A percentile compares a stretch with the other conserved stretches of the same genome.
These are phyloP conservation scores for Exophiala xenobiotica DNA, from an alignment of 2,329 filamentous ascomycete genomes.

Conservation along the genomic window DNA sequence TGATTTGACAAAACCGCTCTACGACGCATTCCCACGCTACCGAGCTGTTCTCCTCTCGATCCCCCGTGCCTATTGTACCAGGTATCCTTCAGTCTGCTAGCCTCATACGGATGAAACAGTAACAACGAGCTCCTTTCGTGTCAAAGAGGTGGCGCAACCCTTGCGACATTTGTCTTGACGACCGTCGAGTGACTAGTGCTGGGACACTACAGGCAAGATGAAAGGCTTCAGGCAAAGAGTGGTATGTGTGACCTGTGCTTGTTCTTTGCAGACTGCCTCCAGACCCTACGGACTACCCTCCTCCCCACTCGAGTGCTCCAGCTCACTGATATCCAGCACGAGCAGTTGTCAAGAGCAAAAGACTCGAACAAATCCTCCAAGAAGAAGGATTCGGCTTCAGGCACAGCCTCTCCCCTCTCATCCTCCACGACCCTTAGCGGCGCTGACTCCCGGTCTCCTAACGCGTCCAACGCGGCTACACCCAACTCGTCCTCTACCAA, in stretches of 20 bases:
- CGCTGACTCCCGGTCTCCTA: conserved; percentile 54
- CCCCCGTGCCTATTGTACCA: neutral
- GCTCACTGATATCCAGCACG: conserved; percentile 51
- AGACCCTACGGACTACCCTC: neutral
- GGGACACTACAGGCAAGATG: conserved; percentile 62
- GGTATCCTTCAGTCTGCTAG: neutral
- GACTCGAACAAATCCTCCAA: conserved; percentile 77
- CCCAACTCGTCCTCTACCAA: conserved; percentile 88
- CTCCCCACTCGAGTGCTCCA: conserved; percentile 10
- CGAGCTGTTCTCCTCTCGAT: neutral
- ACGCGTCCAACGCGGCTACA: conserved; percentile 64
- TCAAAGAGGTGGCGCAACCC: conserved; percentile 18
- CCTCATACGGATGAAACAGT: conserved; percentile 14
- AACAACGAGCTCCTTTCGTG: conserved; percentile 2
- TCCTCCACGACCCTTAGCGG: conserved; percentile 46
- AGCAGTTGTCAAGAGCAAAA: conserved; percentile 90
- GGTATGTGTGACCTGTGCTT: conserved; percentile 59
- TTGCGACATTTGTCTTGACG: conserved; percentile 6
- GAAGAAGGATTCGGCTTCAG: conserved; percentile 60
- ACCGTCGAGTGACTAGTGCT: conserved; percentile 10
- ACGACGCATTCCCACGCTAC: conserved; percentile 1
- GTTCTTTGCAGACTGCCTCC: conserved; percentile 2
- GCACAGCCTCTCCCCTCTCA: conserved; percentile 75
- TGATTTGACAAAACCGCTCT: conserved; percentile 2
- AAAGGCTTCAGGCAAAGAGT: conserved; percentile 97